phyloP scores from a whole-genome alignment of 345 rosid species.

The Aquilaria malaccensis region DNA sequence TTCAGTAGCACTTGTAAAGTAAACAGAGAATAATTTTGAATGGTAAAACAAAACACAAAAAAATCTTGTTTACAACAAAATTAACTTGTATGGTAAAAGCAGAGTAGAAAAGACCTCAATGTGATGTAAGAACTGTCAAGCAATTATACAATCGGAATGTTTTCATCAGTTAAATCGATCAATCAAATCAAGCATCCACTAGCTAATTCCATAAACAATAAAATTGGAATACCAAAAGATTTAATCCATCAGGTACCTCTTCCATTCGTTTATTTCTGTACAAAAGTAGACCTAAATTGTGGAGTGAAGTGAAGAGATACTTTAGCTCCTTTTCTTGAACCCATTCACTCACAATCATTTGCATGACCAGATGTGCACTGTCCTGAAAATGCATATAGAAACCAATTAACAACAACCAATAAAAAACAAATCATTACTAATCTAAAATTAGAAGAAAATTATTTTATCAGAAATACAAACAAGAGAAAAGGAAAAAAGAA shows the following conservation, averaged over 20 bases:
- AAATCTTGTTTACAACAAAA: not conserved
- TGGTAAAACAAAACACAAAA: conserved; percentile 5
- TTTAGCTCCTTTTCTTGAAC: conserved; percentile 60
- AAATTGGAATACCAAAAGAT: conserved; percentile 5
- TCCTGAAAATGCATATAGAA: conserved; percentile 41
- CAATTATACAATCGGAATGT: too few relatives aligned
- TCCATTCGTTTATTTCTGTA: conserved; percentile 54
- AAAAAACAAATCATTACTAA: conserved; percentile 7
- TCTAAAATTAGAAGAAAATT: conserved; percentile 6
- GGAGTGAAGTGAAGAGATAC: conserved; percentile 45
- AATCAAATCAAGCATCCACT: not conserved
- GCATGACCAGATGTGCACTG: conserved; percentile 34
- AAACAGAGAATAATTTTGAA: not conserved
- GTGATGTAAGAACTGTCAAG: too few relatives aligned
- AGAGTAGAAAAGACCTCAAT: too few relatives aligned
- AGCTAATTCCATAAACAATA: conserved; percentile 1
- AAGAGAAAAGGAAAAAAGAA: conserved; percentile 6
- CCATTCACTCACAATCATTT: conserved; percentile 54
- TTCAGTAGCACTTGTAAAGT: too few relatives aligned
- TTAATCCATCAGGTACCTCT: conserved; percentile 44
- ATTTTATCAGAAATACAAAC: not conserved
- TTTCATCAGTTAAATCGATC: not conserved
- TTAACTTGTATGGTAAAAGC: too few relatives aligned
- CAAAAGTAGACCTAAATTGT: conserved; percentile 57
- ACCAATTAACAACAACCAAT: conserved; percentile 18